A percentile compares a stretch with the other conserved stretches of the same genome.
Conservation (phyloP, 1,139 yeast genomes). For the Zygoascus meyerae region DNA sequence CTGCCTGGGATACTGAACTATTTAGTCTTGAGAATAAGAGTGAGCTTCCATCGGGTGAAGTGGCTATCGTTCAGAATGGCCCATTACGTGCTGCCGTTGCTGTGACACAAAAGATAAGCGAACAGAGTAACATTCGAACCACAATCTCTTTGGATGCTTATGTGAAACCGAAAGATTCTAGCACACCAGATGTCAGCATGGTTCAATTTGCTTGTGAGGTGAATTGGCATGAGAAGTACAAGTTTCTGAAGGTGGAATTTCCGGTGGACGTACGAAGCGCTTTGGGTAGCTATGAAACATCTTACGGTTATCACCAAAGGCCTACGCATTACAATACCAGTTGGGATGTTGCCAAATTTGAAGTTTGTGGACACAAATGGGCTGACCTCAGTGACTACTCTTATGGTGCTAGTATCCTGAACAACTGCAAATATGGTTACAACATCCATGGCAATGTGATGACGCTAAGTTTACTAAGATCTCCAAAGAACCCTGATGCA, state of each 20-base stretch:
- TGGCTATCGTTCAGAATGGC: constrained; percentile 46
- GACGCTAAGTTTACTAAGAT: constrained; percentile 73
- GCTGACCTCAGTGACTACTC: constrained; percentile 82
- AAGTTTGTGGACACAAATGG: constrained; percentile 90
- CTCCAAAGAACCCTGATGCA: constrained; percentile 89
- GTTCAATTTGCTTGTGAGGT: constrained; percentile 61
- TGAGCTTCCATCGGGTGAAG: constrained; percentile 44
- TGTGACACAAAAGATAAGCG: constrained; percentile 54
- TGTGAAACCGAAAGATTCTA: constrained; percentile 27
- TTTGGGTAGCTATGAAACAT: constrained; percentile 82
- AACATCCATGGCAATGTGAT: constrained; percentile 85
- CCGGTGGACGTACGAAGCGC: constrained; percentile 79
- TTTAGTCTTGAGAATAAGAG: constrained; percentile 67
- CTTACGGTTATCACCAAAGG: constrained; percentile 82
- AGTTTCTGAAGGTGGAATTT: constrained; percentile 89
- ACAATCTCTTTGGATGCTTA: constrained; percentile 65
- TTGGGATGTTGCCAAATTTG: constrained; percentile 96
- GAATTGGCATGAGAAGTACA: constrained; percentile 82
- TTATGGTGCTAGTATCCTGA: constrained; percentile 83
- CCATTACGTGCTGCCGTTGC: constrained; percentile 55
- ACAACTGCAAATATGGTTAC: constrained; percentile 86
- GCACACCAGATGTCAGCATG: constrained; percentile 32
- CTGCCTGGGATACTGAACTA: constrained; percentile 97
- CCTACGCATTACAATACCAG: constrained; percentile 92
- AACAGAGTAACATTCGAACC: constrained; percentile 55